phyloP scores from a whole-genome alignment of 2,329 filamentous ascomycete species.

The Verticillium nubilum region DNA sequence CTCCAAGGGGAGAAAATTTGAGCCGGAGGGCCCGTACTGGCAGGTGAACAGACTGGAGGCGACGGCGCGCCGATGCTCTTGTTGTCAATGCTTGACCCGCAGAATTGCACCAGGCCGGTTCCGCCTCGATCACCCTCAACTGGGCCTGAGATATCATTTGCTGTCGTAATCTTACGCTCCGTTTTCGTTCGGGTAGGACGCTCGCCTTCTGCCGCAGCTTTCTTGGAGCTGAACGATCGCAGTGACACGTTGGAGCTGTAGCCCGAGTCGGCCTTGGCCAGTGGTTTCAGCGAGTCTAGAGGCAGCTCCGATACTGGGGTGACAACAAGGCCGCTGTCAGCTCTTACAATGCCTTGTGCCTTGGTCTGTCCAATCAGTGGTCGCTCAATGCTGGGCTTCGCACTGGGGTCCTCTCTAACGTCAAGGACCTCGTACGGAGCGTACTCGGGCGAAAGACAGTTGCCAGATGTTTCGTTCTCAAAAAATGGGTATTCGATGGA shows the following conservation, averaged over 20 bases:
- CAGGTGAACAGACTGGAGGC: neutral
- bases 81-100: neutral
- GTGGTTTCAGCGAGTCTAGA: slow-evolving; percentile 30
- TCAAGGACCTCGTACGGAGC: slow-evolving; percentile 30
- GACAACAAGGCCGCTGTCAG: slow-evolving; percentile 46
- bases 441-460: slow-evolving; percentile 20
- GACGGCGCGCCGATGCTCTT: neutral
- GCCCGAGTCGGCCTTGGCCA: slow-evolving; percentile 56
- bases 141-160: neutral
- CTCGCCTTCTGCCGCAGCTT: slow-evolving; percentile 7
- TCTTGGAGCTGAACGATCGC: slow-evolving; percentile 39
- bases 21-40: neutral
- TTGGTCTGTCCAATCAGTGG: slow-evolving; percentile 15
- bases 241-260: slow-evolving; percentile 57
- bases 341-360: slow-evolving; percentile 22
- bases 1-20: neutral
- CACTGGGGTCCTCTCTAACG: slow-evolving; percentile 36
- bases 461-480: slow-evolving; percentile 41
- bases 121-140: neutral
- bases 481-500: slow-evolving; percentile 40
- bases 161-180: neutral
- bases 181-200: neutral
- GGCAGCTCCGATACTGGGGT: slow-evolving; percentile 34
- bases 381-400: slow-evolving; percentile 28
- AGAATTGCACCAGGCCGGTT: neutral